A percentile compares a stretch with the other conserved stretches of the same genome.
Evolutionary conservation across 2,329 filamentous ascomycete genomes (phyloP).

Genomic region (Curvularia spicifera): DNA sequence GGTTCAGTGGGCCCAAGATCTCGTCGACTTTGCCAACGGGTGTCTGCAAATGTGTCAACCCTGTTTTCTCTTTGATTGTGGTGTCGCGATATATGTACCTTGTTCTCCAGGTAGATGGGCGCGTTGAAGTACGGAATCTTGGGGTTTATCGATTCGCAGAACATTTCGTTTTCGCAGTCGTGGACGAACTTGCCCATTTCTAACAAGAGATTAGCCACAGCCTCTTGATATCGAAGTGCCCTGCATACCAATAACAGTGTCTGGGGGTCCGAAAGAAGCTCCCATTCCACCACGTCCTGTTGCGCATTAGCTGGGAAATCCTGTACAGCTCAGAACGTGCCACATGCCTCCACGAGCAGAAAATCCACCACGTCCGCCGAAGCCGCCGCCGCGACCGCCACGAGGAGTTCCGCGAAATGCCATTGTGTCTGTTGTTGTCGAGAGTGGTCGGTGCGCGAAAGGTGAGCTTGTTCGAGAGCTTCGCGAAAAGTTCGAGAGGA

Average conservation of each 20-base stretch:
- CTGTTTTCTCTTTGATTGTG: neutral
- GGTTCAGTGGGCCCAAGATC: conserved; percentile 95
- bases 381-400: conserved; percentile 53
- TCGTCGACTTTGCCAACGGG: conserved; percentile 97
- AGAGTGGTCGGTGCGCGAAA: conserved; percentile 38
- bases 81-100: conserved; percentile 59
- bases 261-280: conserved; percentile 53
- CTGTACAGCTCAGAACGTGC: conserved; percentile 23
- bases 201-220: conserved; percentile 48
- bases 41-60: conserved; percentile 60
- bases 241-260: conserved; percentile 51
- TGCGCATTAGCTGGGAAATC: conserved; percentile 38
- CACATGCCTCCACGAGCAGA: conserved; percentile 58
- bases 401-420: conserved; percentile 63
- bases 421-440: conserved; percentile 56
- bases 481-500: conserved; percentile 36
- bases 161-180: conserved; percentile 95
- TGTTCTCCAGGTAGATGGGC: conserved; percentile 98
- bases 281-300: conserved; percentile 50
- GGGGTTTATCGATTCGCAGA: conserved; percentile 92
- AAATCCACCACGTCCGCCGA: conserved; percentile 60
- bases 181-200: conserved; percentile 96
- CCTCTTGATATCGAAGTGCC: neutral
- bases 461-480: conserved; percentile 36
- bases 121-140: conserved; percentile 99